Evolutionary conservation across 768 basidiomycete genomes (phyloP).

Genomic region (Trametes meyenii): DNA sequence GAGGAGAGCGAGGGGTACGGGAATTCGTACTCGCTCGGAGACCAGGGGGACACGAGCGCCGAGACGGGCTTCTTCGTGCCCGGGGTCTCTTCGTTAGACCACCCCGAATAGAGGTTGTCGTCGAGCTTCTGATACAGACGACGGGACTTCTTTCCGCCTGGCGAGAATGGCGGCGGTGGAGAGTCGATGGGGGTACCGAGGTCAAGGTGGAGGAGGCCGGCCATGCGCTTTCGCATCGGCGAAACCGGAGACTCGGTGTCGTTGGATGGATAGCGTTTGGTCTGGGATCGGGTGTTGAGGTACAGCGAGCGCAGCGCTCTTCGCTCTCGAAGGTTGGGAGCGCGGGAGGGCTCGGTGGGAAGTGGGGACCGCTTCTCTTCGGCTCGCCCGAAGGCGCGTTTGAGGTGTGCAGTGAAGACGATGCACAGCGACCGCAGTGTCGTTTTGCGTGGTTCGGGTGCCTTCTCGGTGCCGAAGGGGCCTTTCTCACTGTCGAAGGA

Average conservation of each 20-base stretch:
- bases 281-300: slow-evolving; percentile 5
- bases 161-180: slow-evolving; percentile 8
- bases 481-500: neutral
- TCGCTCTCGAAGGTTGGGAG: slow-evolving; percentile 15
- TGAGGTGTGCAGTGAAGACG: slow-evolving; percentile 1
- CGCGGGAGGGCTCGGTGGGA: neutral
- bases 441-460: neutral
- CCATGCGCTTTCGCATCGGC: slow-evolving; percentile 22
- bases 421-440: slow-evolving; percentile 23
- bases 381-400: neutral
- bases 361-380: neutral
- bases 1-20: slow-evolving; percentile 18
- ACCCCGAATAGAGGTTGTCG: slow-evolving; percentile 11
- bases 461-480: neutral
- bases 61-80: slow-evolving; percentile 16
- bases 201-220: slow-evolving; percentile 27
- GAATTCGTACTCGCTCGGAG: slow-evolving; percentile 27
- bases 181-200: neutral
- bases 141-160: neutral
- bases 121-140: slow-evolving; percentile 18
- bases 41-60: slow-evolving; percentile 33
- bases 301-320: slow-evolving; percentile 12
- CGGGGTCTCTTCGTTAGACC: slow-evolving; percentile 9
- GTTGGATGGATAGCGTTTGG: slow-evolving; percentile 10
- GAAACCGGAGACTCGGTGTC: neutral